Evolutionary conservation across 2,329 filamentous ascomycete genomes (phyloP), one percentile per base, ranked within the genome.

Genomic region (Neopestalotiopsis sp.): DNA sequence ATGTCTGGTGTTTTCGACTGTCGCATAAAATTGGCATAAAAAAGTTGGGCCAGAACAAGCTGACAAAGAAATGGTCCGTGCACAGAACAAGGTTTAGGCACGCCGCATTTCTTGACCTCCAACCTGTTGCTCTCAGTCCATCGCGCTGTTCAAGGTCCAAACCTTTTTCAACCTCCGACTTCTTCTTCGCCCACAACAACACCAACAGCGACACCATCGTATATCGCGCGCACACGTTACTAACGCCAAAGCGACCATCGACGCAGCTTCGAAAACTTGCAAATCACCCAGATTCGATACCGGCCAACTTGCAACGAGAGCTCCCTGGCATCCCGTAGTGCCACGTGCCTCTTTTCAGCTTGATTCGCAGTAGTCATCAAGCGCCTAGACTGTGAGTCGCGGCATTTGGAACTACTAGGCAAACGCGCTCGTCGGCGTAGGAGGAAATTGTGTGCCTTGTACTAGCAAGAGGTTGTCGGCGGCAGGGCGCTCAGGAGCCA

Each of bases 361-460:
- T 40, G 59, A 38, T 42, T 42, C 28, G 34, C 59, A 62, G 32
- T 62, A 62, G 13, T 40, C 13, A 17, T 34, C 32, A 62, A 17
- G 59, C 32, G 59, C 59, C 59, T 38, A 40, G 59, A 40, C 59
- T 62, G n/a, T 20, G 17, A 12, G 14, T 20, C 59, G 4, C 17
- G 59, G 32, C 59, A 62, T 62, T 38, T 30, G 30, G 59, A 62
- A 42, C n/a, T 20, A 24, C 32, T 40, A 34, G 68, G 68, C 65
- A 69, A 66, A 38, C 59, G 45, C 66, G 68, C 66, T 61, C 64
- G 66, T 24, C 14, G 66, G 68, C 66, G 66, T 67, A 58, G 68
- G 63, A 67, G 68, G 62, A 45, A 28, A 57, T 64, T 62, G 61
- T 61, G 40, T 34, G 40, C 40, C 45, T 38, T 34, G 30, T 34